Evolutionary conservation across 768 basidiomycete species (phyloP).

Genomic region (Sistotremastrum suecicum): DNA sequence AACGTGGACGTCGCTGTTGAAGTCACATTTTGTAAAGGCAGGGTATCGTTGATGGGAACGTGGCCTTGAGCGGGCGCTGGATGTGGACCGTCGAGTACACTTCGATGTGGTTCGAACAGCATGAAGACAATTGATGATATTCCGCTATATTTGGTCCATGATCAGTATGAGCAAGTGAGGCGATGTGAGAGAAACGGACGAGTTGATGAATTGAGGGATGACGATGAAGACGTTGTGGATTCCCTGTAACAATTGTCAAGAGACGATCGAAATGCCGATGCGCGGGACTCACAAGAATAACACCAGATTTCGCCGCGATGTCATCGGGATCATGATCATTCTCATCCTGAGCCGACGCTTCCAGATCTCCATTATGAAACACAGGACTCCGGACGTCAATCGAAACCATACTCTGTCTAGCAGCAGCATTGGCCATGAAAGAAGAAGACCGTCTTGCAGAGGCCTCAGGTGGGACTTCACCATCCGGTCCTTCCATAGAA

Average conservation of each 20-base stretch:
- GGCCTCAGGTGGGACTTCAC: background rate
- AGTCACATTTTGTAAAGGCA: background rate
- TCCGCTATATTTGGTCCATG: conserved; percentile 32
- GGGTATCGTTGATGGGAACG: conserved; percentile 5
- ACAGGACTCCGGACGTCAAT: background rate
- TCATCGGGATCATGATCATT: conserved; percentile 12
- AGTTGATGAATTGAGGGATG: conserved; percentile 82
- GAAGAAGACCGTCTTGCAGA: no score
- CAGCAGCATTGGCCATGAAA: background rate
- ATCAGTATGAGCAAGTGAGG: no score
- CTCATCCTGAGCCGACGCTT: conserved; percentile 7
- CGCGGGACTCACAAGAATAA: conserved; percentile 51
- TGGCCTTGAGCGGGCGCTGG: conserved; percentile 4
- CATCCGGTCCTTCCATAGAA: background rate
- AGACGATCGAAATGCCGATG: background rate
- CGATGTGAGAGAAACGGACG: no score
- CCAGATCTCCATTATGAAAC: conserved; percentile 20
- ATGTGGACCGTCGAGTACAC: conserved; percentile 23
- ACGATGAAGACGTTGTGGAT: conserved; percentile 95
- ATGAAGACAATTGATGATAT: conserved; percentile 79
- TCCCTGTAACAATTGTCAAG: conserved; percentile 34
- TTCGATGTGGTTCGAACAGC: conserved; percentile 55
- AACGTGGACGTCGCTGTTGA: conserved; percentile 2
- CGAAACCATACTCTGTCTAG: background rate
- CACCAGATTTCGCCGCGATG: conserved; percentile 58